Evolutionary conservation across 2,329 filamentous ascomycete species (phyloP).

Genomic region (Mycocentrospora acerina): DNA sequence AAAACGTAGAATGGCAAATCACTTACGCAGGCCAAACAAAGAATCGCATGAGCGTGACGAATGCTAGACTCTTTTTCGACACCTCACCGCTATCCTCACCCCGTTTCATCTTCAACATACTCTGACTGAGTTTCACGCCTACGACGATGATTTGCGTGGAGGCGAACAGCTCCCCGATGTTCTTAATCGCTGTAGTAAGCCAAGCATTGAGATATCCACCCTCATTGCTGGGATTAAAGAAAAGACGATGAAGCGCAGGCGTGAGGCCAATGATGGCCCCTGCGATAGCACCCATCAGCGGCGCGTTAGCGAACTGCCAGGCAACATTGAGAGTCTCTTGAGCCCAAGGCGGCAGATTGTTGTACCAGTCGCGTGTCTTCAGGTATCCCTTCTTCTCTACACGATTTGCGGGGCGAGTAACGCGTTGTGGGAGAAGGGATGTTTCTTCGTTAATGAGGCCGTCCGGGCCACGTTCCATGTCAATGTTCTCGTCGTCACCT

Average conservation of each 20-base stretch:
- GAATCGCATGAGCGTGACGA: conserved; percentile 60
- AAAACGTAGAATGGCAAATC: no score
- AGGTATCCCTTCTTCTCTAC: conserved; percentile 37
- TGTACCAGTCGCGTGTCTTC: conserved; percentile 37
- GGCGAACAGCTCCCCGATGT: conserved; percentile 65
- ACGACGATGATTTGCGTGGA: conserved; percentile 66
- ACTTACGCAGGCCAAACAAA: conserved; percentile 58
- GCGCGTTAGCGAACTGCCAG: conserved; percentile 61
- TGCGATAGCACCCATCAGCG: conserved; percentile 60
- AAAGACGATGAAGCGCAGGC: conserved; percentile 57
- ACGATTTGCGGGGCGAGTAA: conserved; percentile 30
- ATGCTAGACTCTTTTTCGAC: conserved; percentile 53
- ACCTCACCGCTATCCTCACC: conserved; percentile 46
- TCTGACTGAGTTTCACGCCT: conserved; percentile 63
- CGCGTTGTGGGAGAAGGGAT: conserved; percentile 51
- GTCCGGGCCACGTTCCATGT: conserved; percentile 27
- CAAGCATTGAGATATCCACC: conserved; percentile 65
- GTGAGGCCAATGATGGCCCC: conserved; percentile 62
- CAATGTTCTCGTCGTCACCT: conserved; percentile 19
- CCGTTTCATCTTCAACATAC: conserved; percentile 51
- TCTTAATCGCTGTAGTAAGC: conserved; percentile 62
- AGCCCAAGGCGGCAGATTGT: conserved; percentile 39
- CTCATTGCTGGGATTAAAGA: conserved; percentile 57
- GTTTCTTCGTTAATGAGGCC: conserved; percentile 49
- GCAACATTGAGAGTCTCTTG: conserved; percentile 46